Evolutionary conservation across 148 eudicot species (phyloP).

Genomic region (Fallopia convolvulus): DNA sequence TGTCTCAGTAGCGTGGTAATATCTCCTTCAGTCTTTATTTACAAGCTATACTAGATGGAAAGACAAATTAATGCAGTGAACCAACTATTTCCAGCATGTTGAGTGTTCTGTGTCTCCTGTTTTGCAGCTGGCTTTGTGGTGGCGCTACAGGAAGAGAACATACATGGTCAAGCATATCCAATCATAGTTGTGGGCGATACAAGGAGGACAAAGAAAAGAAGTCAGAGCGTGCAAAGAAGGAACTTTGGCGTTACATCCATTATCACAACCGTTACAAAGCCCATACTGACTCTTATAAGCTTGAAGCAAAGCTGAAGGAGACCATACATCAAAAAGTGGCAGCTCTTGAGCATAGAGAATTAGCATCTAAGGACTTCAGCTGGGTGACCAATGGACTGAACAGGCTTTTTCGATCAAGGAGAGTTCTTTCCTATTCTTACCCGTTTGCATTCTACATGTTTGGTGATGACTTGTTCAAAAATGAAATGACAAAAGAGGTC

Average conservation of each 20-base stretch:
- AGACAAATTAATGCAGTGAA: no score
- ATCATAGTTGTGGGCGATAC: conserved; percentile 62
- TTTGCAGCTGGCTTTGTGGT: conserved; percentile 57
- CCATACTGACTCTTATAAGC: conserved; percentile 64
- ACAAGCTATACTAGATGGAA: no score
- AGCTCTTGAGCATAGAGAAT: conserved; percentile 28
- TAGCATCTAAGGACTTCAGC: conserved; percentile 40
- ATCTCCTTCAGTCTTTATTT: no score
- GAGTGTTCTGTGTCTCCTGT: background rate
- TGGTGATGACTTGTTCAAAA: conserved; percentile 59
- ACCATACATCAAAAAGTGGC: conserved; percentile 38
- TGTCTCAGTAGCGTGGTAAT: no score
- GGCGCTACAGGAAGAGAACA: conserved; percentile 38
- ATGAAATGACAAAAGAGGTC: conserved; percentile 47
- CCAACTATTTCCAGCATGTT: background rate
- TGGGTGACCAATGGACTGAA: conserved; percentile 65
- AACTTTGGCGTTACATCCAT: conserved; percentile 57
- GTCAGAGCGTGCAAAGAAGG: conserved; percentile 35
- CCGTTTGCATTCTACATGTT: conserved; percentile 80
- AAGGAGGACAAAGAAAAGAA: conserved; percentile 39
- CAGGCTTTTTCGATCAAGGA: conserved; percentile 63
- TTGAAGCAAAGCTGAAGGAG: conserved; percentile 43
- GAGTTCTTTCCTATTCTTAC: conserved; percentile 62
- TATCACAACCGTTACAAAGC: conserved; percentile 67
- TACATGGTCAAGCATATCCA: conserved; percentile 13